Conservation (phyloP, 176 grass and related monocot species). For the Musa troglodytarum region DNA sequence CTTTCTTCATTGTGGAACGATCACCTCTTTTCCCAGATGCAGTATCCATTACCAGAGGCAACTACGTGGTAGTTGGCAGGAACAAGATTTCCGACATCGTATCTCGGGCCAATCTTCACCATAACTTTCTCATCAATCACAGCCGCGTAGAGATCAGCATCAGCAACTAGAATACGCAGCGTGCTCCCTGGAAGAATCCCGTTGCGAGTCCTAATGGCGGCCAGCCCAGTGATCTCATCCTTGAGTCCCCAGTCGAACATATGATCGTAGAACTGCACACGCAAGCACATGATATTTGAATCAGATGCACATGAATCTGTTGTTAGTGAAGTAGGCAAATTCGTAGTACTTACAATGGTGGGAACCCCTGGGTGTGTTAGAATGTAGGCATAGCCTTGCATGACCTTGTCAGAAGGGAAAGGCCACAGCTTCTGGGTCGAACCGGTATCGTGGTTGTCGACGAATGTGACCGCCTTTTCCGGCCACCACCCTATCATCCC, state of each 20-base stretch:
- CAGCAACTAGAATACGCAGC: neutral
- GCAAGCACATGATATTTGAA: no score
- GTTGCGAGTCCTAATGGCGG: neutral
- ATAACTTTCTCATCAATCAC: neutral
- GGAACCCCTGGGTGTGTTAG: constrained; percentile 73
- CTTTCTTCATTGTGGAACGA: no score
- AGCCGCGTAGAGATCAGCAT: neutral
- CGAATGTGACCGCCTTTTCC: constrained; percentile 70
- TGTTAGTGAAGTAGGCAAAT: neutral
- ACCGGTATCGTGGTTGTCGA: constrained; percentile 87
- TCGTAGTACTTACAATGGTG: constrained; percentile 46
- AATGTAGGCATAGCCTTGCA: constrained; percentile 79
- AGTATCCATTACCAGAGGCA: neutral
- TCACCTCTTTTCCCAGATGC: neutral
- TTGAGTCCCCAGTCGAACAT: neutral
- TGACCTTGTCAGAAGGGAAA: constrained; percentile 64
- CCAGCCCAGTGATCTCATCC: neutral
- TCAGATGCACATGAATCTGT: neutral
- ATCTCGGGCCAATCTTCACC: neutral
- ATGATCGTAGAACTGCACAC: neutral
- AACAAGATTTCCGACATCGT: neutral
- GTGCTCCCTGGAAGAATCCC: neutral
- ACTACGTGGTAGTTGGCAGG: neutral
- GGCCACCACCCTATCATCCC: constrained; percentile 78
- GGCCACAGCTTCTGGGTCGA: constrained; percentile 57